Evolutionary conservation across 805 yeast species (phyloP).

Genomic region (Hanseniaspora occidentalis): DNA sequence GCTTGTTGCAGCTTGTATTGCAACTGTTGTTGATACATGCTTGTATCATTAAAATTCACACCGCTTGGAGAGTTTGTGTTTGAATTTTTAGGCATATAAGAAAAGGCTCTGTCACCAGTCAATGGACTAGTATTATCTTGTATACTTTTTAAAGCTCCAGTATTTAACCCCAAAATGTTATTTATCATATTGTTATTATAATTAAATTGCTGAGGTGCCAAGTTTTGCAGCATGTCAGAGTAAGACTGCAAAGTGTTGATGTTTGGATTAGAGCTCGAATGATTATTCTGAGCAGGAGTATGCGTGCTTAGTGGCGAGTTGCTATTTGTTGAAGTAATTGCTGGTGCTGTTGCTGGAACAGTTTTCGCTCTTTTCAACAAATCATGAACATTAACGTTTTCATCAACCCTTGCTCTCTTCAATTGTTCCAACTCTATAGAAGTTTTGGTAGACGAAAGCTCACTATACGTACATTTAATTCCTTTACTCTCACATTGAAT

Average conservation of each 20-base stretch:
- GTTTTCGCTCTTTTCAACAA: conserved; percentile 13
- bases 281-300: not conserved
- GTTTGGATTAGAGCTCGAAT: not conserved
- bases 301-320: too few relatives aligned
- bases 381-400: conserved; percentile 13
- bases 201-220: conserved; percentile 5
- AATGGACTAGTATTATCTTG: too few relatives aligned
- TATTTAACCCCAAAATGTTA: not conserved
- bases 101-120: conserved; percentile 1
- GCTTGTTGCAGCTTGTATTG: not conserved
- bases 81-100: conserved; percentile 4
- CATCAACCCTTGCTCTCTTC: conserved; percentile 16
- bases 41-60: not conserved
- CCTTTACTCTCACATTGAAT: conserved; percentile 67
- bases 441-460: conserved; percentile 32
- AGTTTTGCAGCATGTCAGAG: conserved; percentile 16
- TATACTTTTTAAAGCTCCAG: conserved; percentile 2
- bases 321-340: conserved; percentile 1
- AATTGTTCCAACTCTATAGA: conserved; percentile 25
- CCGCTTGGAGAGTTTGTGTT: not conserved
- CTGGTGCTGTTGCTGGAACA: conserved; percentile 6
- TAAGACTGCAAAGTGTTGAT: not conserved
- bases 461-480: conserved; percentile 63
- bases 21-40: not conserved
- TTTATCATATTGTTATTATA: conserved; percentile 8